Base-by-base conservation (phyloP, 495 filamentous ascomycete genomes). In the Penicillium fimorum region DNA sequence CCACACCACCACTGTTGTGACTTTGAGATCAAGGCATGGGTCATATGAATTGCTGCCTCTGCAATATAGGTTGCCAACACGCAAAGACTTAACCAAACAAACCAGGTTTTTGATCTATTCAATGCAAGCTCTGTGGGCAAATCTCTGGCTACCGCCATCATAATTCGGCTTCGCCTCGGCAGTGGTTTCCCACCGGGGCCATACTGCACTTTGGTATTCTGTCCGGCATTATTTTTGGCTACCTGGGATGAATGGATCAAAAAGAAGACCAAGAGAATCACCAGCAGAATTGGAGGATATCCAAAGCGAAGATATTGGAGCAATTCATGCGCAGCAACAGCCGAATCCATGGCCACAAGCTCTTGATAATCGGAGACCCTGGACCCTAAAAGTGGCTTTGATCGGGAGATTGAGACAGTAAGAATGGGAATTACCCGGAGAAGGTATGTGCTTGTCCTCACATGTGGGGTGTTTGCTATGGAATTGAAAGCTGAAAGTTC, bases 1-100 rank as follows among this genome's bases (percentile, higher is more conserved):
- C 88, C 89, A 66, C 89, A 92, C 92, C 91, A 96, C 90, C 91
- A 96, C 22, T 82, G 75, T 57, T 87, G 74, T 24, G 85, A 74
- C 40, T 76, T 75, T 51, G 78, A 68, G 11, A 79, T 60, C 44
- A 93, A 73, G 53, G 89, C 85, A 76, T 90, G 92, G 48, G 82
- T 59, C 33, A 92, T 82, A 59, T 93, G 83, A 58, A 87, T 83
- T 44, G 75, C 74, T 32, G 84, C 81, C 70, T 90, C 89, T 50
- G 75, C 88, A 43, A 91, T 67, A 44, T 93, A 87, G 24, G 88
- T 88, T 50, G 85, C 63, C 33, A 90, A 76, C 4, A 87, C 73
- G 7, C 74, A 78, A n/a, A 82, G 68, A 24, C 87, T 84, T 7
- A 91, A 67, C 78, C 81, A 91, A 62, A 83, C 79, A 69, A 96